These are phyloP conservation scores for Hypoxylon crocopeplum DNA, from an alignment of 495 filamentous ascomycete species.

Conservation along the genomic window DNA sequence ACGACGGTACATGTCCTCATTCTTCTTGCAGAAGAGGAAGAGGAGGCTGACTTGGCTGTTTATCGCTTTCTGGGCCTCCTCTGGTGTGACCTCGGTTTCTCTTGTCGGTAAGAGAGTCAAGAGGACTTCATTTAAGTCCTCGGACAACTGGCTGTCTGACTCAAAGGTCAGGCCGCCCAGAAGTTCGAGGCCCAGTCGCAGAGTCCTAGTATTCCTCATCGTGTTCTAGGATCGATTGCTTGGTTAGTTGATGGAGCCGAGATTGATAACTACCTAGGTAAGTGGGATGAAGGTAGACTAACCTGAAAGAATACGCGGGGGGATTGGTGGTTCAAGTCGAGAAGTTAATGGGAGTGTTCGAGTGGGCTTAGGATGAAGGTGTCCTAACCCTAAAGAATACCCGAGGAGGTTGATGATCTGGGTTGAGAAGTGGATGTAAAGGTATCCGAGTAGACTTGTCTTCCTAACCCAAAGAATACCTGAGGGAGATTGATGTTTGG, in stretches of 20 bases:
- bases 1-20: constrained; percentile 20
- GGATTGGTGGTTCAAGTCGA: too few relatives aligned
- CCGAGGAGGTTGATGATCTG: too few relatives aligned
- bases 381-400: too few relatives aligned
- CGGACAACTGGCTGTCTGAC: not conserved
- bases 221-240: not conserved
- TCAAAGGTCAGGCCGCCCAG: not conserved
- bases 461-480: too few relatives aligned
- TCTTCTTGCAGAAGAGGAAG: constrained; percentile 1
- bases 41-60: not conserved
- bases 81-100: not conserved
- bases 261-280: not conserved
- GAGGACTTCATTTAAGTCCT: not conserved
- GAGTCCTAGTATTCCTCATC: not conserved
- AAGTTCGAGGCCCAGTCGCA: not conserved
- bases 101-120: not conserved
- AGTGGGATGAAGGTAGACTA: too few relatives aligned
- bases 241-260: not conserved
- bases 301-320: too few relatives aligned
- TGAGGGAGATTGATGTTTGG: too few relatives aligned
- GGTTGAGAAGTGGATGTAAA: too few relatives aligned
- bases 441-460: too few relatives aligned
- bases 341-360: too few relatives aligned
- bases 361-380: too few relatives aligned
- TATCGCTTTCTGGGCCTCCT: not conserved